Percentiles rank a stretch among this genome's conserved stretches.
Conservation (phyloP, 31 red algal genomes). For the Asparagopsis taxiformis region DNA sequence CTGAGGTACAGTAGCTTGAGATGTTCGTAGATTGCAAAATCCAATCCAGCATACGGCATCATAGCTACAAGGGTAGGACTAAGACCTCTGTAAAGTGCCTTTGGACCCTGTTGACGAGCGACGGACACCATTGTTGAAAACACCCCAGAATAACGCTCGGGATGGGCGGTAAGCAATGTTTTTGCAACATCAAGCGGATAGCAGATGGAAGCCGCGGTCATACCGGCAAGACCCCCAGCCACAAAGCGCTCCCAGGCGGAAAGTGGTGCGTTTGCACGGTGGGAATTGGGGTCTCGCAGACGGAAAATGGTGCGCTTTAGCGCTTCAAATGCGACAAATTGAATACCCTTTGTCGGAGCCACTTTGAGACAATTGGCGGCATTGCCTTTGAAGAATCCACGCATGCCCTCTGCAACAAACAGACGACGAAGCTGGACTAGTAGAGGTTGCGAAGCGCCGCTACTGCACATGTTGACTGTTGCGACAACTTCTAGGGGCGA, state of each 20-base stretch:
- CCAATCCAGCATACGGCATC: conserved; percentile 95
- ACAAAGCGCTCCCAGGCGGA: conserved; percentile 69
- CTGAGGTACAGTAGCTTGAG: conserved; percentile 74
- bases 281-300: conserved; percentile 10
- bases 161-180: conserved; percentile 89
- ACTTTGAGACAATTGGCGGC: conserved; percentile 94
- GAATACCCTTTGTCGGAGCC: conserved; percentile 86
- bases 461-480: conserved; percentile 86
- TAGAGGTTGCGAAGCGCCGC: conserved; percentile 27
- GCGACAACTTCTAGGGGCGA: conserved; percentile 92
- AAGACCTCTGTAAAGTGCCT: conserved; percentile 79
- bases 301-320: conserved; percentile 69
- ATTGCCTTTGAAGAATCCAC: conserved; percentile 94
- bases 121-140: conserved; percentile 49
- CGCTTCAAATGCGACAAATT: conserved; percentile 89
- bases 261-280: conserved; percentile 17
- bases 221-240: conserved; percentile 85
- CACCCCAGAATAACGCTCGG: conserved; percentile 67
- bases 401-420: conserved; percentile 74
- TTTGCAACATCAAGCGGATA: conserved; percentile 92
- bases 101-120: conserved; percentile 39
- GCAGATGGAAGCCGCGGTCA: conserved; percentile 75
- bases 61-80: conserved; percentile 91
- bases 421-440: conserved; percentile 54
- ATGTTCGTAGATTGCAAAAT: conserved; percentile 95